Evolutionary conservation across 352 stramenopile species (phyloP).

Genomic region (Pilasporangium apinafurcum): DNA sequence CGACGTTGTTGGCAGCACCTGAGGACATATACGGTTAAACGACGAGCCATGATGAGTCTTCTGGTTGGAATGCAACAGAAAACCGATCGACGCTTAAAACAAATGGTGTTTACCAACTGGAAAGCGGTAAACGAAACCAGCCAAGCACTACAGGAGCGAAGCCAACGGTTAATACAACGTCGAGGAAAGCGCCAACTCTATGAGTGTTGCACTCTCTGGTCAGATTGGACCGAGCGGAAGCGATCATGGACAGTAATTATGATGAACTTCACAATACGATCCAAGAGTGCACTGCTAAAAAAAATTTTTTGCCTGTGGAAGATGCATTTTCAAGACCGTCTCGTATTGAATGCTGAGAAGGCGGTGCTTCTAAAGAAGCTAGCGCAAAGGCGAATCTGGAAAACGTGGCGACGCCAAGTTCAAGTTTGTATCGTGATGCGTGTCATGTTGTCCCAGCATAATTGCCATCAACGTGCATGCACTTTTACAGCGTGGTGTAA

Average conservation of each 20-base stretch:
- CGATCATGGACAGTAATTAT: background rate
- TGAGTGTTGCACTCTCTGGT: background rate
- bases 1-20: too few species aligned
- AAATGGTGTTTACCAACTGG: background rate
- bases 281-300: background rate
- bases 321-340: background rate
- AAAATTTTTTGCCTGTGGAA: conserved; percentile 1
- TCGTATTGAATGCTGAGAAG: background rate
- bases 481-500: background rate
- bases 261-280: background rate
- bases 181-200: background rate
- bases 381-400: background rate
- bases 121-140: background rate
- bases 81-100: too few species aligned
- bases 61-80: too few species aligned
- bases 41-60: too few species aligned
- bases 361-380: background rate
- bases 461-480: background rate
- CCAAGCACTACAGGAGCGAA: background rate
- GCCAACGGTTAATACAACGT: background rate
- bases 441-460: background rate
- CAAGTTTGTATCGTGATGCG: background rate
- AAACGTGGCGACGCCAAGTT: background rate
- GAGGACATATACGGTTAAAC: too few species aligned
- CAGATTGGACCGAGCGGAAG: background rate